A percentile compares a stretch with the other conserved stretches of the same genome.
phyloP scores from a whole-genome alignment of 805 yeast genomes.

The Saccharomycopsis selenospora region DNA sequence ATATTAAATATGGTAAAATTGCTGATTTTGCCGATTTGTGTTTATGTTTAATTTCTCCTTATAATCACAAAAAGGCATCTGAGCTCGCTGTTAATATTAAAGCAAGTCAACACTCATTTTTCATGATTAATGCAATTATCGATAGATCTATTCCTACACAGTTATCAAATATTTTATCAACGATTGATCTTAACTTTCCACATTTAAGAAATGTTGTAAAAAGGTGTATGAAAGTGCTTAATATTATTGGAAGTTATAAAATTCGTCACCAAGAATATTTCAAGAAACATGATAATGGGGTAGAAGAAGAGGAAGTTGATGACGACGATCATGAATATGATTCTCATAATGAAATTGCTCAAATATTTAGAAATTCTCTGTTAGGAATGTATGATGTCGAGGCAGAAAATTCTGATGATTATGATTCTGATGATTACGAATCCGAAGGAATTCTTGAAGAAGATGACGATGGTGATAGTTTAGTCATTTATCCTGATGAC shows the following conservation, averaged over 20 bases:
- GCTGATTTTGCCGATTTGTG: conserved; percentile 46
- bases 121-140: conserved; percentile 55
- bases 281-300: conserved; percentile 34
- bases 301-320: conserved; percentile 49
- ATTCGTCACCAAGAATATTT: conserved; percentile 50
- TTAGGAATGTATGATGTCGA: conserved; percentile 89
- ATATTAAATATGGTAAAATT: conserved; percentile 47
- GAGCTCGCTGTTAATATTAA: conserved; percentile 26
- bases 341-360: conserved; percentile 69
- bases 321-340: conserved; percentile 45
- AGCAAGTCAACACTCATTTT: conserved; percentile 46
- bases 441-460: conserved; percentile 21
- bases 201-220: conserved; percentile 53
- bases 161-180: conserved; percentile 53
- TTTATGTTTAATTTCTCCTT: conserved; percentile 26
- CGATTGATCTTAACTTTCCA: conserved; percentile 69
- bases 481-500: conserved; percentile 28
- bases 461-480: conserved; percentile 33
- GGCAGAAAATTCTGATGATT: conserved; percentile 51
- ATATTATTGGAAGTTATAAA: conserved; percentile 49
- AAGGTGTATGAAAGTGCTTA: conserved; percentile 51
- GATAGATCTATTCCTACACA: conserved; percentile 58
- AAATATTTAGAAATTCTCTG: conserved; percentile 79
- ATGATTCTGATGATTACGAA: conserved; percentile 34
- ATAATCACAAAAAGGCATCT: conserved; percentile 27